Evolutionary conservation across 2,329 filamentous ascomycete species (phyloP), one percentile per base, ranked within the genome.

Genomic region (Beauveria varroae): DNA sequence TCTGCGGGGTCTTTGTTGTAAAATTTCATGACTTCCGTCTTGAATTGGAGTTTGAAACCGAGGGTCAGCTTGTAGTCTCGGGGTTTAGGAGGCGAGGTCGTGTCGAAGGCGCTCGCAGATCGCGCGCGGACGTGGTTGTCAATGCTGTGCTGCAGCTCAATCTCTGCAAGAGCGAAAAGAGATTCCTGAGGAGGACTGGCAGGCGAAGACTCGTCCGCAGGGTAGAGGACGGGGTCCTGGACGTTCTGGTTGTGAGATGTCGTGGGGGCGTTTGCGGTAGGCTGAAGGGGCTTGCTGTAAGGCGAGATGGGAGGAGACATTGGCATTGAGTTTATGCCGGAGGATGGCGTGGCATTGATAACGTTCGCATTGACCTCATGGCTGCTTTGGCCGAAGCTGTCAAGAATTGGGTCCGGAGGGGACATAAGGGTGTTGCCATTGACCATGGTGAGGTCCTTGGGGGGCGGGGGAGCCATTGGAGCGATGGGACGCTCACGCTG

Each of bases 401-500:
- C 83, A 54, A 76, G 78, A 40, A 77, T 70, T n/a, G 76, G 75
- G 43, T 86, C 84, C 24, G 84, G 84, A 37, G 85, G 85, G 24
- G 85, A 87, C 79, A 87, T 85, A 62, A 87, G 74, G 63, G 76
- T 85, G 74, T 71, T 79, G 65, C 83, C 81, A 64, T 80, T 76
- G 58, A 79, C 67, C 65, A 79, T 81, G 68, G 76, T 80, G 5
- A 65, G 37, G 24, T 65, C 65, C 56, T 67, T 65, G 44, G 49
- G 54, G 30, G 68, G 67, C 51, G 71, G 70, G 53, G 72, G 71
- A 34, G 67, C 69, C 63, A 65, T 61, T 59, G 71, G 71, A 34
- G 54, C 63, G 64, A 44, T 68, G 67, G 60, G 65, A 50, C 37
- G 69, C 65, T 70, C 72, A 70, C 65, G 68, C 63, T 62, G 37